Base-by-base conservation (phyloP, 2,329 filamentous ascomycete species). In the Hypoxylon sp. region DNA sequence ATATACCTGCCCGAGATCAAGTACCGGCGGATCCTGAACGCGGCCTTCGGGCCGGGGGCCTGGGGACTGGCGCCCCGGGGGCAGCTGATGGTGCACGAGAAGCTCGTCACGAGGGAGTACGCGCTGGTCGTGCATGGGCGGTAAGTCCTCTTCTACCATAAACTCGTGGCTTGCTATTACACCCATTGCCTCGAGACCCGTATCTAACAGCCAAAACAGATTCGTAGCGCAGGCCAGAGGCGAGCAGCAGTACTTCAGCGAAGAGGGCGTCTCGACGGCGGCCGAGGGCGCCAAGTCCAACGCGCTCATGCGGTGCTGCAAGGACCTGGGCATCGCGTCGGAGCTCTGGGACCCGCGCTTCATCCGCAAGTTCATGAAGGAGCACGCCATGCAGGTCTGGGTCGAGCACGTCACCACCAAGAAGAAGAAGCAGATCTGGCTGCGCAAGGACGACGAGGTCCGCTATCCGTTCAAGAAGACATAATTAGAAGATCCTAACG, bases 261-360 rank as follows among this genome's bases (percentile, higher is more conserved):
- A 93, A 32, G 94, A 97, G 72, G 91, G 91, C 58, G 93, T 99
- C 68, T 93, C 96, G 24, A 97, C 94, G 1, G 94, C 96, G 7
- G 94, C 94, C 64, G 96, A 99, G 80, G 96, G 96, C 55, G 97
- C 93, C 85, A 97, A 97, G 81, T 97, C 93, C 68, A 99, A 99
- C 77, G 96, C 96, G 11, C 85, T 99, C 71, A 96, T 98, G 89
- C 92, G 96, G 62, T 98, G 95, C 85, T 98, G 96, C 84, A 99
- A 99, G 82, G 96, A 99, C 78, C 82, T 99, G 30, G 96, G 96
- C 33, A 91, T 99, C 70, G 96, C 93, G 1, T 94, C 91, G 69
- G 96, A 99, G 80, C 86, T 99, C 18, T 99, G 96, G 96, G 96
- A 99, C 81, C 96, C 96, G 33, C 84, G 92, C 58, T 99, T 91